Evolutionary conservation across 176 grass and related monocot genomes (phyloP), one percentile per base, ranked within the genome.

Genomic region (Lolium multiflorum): DNA sequence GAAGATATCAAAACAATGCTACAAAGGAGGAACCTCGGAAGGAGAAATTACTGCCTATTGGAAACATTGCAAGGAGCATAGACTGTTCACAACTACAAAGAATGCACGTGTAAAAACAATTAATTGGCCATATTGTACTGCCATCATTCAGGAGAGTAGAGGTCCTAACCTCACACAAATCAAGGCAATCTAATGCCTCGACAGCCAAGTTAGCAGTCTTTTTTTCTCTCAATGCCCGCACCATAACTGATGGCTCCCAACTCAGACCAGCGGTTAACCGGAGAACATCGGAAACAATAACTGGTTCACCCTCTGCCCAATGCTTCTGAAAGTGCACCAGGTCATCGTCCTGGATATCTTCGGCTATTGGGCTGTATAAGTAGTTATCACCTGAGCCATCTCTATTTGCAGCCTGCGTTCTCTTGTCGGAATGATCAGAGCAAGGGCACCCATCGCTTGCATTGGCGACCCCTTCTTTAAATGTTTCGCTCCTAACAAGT

Each of bases 201-300:
- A 97, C 89, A 55, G 71, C 47, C 48, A 92, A 73, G 16, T 86
- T 2, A 50, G 48, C 48, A 2, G 48, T 13, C 80, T 82, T 47
- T 82, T 39, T 97, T 86, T 95, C 88, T 54, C 91, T 67, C 82
- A 98, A 70, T 76, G 93, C 91, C 65, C 89, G 83, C 91, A 87
- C 95, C 95, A 98, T 98, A 78, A 98, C 95, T 83, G 88, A 85
- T 5, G 87, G 95, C 66, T 92, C 95, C 93, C 93, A 98, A 76
- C 95, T 93, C 50, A 98, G 59, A 25, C 95, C 93, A 82, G 89
- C 87, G 14, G 89, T 92, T 54, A 90, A 76, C 70, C 85, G 18
- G 74, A 95, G 91, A 38, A 86, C 91, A 81, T 95, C 91, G 49
- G 56, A 68, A 26, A 95, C 91, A 87, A 98, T 60, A 71, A 98